Evolutionary conservation across 176 grass and related monocot species (phyloP), one percentile per base, ranked within the genome.

Genomic region (Panicum miliaceum): DNA sequence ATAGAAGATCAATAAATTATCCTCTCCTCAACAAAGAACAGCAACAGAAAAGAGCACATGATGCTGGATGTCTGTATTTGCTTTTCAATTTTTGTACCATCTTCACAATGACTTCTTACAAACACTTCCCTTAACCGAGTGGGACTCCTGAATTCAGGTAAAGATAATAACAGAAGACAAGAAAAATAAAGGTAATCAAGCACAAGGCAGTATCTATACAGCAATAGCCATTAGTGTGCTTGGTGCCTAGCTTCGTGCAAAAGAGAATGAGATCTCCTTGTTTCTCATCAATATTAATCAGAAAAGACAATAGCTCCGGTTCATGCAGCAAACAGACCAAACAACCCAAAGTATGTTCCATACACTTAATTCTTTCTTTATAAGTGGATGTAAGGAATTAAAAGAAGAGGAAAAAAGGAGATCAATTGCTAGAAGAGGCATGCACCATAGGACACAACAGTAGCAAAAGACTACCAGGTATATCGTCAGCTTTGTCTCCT

Each of bases 401-500:
- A 32, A 50, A 76, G 14, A 62, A 61, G 50, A 56, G 54, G 10
- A 48, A 25, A 67, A 73, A 79, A 76, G 19, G 19, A 81, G 12
- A 77, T n/a, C 41, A 37, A 7, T 62, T 63, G 38, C 27, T 65
- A 84, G 32, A 53, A 64, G 46, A 58, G 27, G 11, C 57, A 29
- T 12, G 22, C 48, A 76, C 74, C 70, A 85, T 57, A 78, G 81
- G 63, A 77, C 9, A 78, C 74, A 84, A 52, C 34, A 68, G 11
- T 40, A 82, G 78, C 69, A 80, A 66, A 83, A 87, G 65, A 48
- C 52, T 88, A 81, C 96, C 96, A 92, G 93, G 96, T 88, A 98
- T 95, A 77, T 98, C 95, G 82, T 98, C 93, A 87, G 93, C 92
- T 76, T 91, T 91, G 73, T 98, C 93, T 58, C 96, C 96, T 69